Conservation (phyloP, 2,329 filamentous ascomycete species). For the Scorias spongiosa region DNA sequence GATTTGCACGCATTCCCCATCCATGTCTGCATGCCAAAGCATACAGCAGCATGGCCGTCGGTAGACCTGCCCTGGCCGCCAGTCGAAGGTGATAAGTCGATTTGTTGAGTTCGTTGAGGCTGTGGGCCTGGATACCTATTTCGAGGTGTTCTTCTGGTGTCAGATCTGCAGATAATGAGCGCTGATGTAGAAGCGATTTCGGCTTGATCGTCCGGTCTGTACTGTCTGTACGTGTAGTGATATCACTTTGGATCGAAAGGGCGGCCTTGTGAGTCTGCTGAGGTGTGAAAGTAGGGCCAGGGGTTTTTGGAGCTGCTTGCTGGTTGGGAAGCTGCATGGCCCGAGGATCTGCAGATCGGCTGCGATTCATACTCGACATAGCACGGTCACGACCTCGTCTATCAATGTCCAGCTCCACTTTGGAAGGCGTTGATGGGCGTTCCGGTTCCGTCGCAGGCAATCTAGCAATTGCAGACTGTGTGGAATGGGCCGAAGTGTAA, state of each 20-base stretch:
- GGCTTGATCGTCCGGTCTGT: conserved; percentile 31
- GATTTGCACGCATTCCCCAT: conserved; percentile 93
- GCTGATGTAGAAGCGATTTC: conserved; percentile 28
- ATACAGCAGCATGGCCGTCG: conserved; percentile 91
- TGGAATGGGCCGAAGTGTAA: background rate
- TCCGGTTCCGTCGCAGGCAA: background rate
- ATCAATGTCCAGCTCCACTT: background rate
- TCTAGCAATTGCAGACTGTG: background rate
- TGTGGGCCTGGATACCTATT: conserved; percentile 81
- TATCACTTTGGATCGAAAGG: conserved; percentile 18
- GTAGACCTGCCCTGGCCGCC: conserved; percentile 70
- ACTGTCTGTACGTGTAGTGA: conserved; percentile 26
- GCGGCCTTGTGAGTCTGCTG: conserved; percentile 4
- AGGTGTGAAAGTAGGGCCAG: conserved; percentile 22
- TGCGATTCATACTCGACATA: conserved; percentile 9
- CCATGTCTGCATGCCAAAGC: conserved; percentile 89
- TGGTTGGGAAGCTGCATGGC: conserved; percentile 1
- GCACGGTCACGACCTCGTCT: background rate
- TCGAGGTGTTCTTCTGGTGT: conserved; percentile 77
- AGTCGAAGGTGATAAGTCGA: conserved; percentile 92
- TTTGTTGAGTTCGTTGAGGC: conserved; percentile 73
- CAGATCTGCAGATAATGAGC: conserved; percentile 49
- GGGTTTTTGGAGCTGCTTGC: conserved; percentile 3
- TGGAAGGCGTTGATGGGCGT: background rate
- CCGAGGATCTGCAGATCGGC: conserved; percentile 17